These are phyloP conservation scores for Ampelocalamus luodianensis DNA, from an alignment of 176 grass and related monocot genomes.

Conservation along the genomic window DNA sequence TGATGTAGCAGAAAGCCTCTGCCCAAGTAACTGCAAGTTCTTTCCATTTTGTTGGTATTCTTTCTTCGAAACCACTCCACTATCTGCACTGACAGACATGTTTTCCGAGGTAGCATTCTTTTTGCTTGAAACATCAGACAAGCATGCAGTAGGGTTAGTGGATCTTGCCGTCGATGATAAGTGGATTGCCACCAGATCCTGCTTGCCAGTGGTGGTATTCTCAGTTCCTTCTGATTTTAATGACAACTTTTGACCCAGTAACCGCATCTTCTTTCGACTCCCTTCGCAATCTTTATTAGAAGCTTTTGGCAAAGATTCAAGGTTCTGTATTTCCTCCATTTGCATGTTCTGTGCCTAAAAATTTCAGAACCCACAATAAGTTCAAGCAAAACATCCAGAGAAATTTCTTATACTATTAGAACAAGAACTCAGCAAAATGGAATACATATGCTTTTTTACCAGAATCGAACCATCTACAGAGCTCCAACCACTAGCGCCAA, in stretches of 20 bases:
- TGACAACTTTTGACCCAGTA: conserved; percentile 56
- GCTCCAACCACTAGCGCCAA: conserved; percentile 46
- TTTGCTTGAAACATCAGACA: conserved; percentile 47
- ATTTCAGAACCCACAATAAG: conserved; percentile 17
- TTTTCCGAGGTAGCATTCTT: conserved; percentile 28
- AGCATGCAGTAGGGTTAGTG: conserved; percentile 25
- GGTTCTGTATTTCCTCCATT: conserved; percentile 45
- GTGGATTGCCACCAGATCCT: conserved; percentile 31
- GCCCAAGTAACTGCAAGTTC: conserved; percentile 33
- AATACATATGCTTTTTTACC: conserved; percentile 38
- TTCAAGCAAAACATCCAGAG: neutral
- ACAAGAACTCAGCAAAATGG: conserved; percentile 11
- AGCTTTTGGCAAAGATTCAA: conserved; percentile 30
- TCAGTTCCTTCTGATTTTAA: conserved; percentile 50
- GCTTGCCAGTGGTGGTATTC: conserved; percentile 38
- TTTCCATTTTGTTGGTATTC: conserved; percentile 34
- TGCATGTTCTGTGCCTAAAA: conserved; percentile 47
- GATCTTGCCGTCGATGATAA: conserved; percentile 11
- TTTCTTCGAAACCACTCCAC: conserved; percentile 39
- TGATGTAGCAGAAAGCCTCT: conserved; percentile 30
- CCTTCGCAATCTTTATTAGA: conserved; percentile 42
- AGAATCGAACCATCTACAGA: conserved; percentile 35
- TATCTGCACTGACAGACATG: conserved; percentile 25
- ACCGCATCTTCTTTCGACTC: conserved; percentile 56
- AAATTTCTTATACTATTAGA: neutral